A percentile compares a stretch with the other conserved stretches of the same genome.
phyloP scores from a whole-genome alignment of 2,329 filamentous ascomycete species.

The Sarocladium kiliense region DNA sequence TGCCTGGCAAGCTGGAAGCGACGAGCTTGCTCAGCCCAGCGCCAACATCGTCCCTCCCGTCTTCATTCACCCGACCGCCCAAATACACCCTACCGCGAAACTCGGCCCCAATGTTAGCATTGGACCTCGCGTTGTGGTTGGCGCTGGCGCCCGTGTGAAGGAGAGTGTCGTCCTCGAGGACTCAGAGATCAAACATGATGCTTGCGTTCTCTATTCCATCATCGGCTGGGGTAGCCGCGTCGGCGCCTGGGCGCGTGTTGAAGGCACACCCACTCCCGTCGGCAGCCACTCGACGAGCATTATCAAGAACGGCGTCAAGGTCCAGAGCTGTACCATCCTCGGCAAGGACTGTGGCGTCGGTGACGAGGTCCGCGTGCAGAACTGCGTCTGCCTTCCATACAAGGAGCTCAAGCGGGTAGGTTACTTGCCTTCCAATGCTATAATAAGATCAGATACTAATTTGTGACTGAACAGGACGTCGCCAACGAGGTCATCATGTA shows the following conservation, averaged over 20 bases:
- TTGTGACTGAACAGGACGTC: slow-evolving; percentile 56
- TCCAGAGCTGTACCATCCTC: slow-evolving; percentile 95
- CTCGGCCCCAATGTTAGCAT: slow-evolving; percentile 96
- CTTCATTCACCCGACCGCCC: slow-evolving; percentile 88
- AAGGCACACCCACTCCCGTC: slow-evolving; percentile 85
- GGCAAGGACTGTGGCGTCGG: slow-evolving; percentile 94
- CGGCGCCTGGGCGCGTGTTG: slow-evolving; percentile 96
- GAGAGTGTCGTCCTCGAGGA: slow-evolving; percentile 95
- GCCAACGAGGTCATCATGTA: slow-evolving; percentile 90
- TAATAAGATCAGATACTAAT: neutral
- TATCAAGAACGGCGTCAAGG: slow-evolving; percentile 96
- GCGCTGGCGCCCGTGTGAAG: slow-evolving; percentile 86
- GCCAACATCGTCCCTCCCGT: slow-evolving; percentile 87
- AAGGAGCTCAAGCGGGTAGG: slow-evolving; percentile 95
- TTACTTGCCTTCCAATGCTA: slow-evolving; percentile 21
- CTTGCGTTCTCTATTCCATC: slow-evolving; percentile 91
- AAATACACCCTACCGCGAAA: slow-evolving; percentile 91
- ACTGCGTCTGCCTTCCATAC: slow-evolving; percentile 94
- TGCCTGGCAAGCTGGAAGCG: slow-evolving; percentile 74
- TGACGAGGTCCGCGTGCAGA: slow-evolving; percentile 93
- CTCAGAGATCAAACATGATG: slow-evolving; percentile 92
- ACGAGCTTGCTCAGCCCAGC: slow-evolving; percentile 75
- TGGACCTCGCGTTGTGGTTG: slow-evolving; percentile 79
- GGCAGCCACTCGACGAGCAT: slow-evolving; percentile 90
- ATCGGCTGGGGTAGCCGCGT: slow-evolving; percentile 96